Conservation (phyloP, 2,329 filamentous ascomycete species). For the Rosellinia necatrix region DNA sequence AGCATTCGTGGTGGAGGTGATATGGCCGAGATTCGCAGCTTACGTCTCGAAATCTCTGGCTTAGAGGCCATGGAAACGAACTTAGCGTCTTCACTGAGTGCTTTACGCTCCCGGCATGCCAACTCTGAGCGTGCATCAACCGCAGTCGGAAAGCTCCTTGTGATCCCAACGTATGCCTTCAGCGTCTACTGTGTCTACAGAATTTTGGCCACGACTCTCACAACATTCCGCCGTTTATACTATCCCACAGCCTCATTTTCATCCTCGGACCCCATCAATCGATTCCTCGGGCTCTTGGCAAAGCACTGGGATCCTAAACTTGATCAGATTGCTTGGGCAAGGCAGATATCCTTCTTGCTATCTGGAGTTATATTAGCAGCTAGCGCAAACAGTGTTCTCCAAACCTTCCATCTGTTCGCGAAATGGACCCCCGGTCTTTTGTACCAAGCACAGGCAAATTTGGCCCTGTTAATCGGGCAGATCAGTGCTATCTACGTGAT, state of each 20-base stretch:
- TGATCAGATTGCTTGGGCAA: conserved; percentile 81
- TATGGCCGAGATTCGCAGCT: conserved; percentile 60
- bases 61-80: conserved; percentile 79
- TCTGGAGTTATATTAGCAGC: conserved; percentile 82
- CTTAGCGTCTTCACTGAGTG: conserved; percentile 66
- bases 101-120: conserved; percentile 66
- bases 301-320: conserved; percentile 84
- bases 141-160: conserved; percentile 64
- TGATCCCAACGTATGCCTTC: conserved; percentile 69
- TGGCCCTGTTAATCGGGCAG: conserved; percentile 79
- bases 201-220: conserved; percentile 72
- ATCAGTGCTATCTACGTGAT: conserved; percentile 86
- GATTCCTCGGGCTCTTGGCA: conserved; percentile 77
- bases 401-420: conserved; percentile 81
- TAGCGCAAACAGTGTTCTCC: conserved; percentile 81
- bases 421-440: conserved; percentile 74
- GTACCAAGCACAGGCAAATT: conserved; percentile 74
- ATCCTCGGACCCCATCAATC: conserved; percentile 80
- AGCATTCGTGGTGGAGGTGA: conserved; percentile 69
- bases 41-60: conserved; percentile 78
- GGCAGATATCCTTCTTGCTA: conserved; percentile 82
- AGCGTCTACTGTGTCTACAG: conserved; percentile 85
- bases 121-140: conserved; percentile 72
- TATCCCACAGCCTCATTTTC: conserved; percentile 59
- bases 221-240: conserved; percentile 65